A percentile compares a stretch with the other conserved stretches of the same genome.
phyloP scores from a whole-genome alignment of 2,329 filamentous ascomycete genomes.

The Talaromyces sp. region DNA sequence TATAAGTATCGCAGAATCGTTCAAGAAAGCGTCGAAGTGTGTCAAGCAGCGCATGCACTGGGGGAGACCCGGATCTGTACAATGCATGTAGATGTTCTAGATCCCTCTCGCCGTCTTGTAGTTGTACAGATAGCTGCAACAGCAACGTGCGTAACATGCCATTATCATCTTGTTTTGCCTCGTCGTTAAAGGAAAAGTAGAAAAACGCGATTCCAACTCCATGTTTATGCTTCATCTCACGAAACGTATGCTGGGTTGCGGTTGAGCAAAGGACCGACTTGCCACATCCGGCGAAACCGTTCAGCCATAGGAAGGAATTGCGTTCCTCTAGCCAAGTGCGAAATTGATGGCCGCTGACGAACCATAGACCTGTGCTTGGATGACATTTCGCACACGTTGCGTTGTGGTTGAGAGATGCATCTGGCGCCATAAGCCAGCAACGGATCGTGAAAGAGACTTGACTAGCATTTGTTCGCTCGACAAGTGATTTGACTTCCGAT shows the following conservation, averaged over 20 bases:
- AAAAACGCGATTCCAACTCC: conserved; percentile 23
- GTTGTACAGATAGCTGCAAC: conserved; percentile 29
- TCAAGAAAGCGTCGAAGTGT: conserved; percentile 2
- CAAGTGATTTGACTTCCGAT: conserved; percentile 4
- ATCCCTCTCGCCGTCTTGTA: conserved; percentile 12
- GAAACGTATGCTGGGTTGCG: conserved; percentile 28
- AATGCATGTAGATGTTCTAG: conserved; percentile 13
- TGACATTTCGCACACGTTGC: conserved; percentile 35
- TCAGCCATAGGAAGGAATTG: conserved; percentile 34
- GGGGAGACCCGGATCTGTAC: not conserved
- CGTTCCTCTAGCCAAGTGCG: conserved; percentile 24
- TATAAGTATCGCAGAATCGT: conserved; percentile 2
- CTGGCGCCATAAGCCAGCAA: conserved; percentile 41
- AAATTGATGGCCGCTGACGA: conserved; percentile 19
- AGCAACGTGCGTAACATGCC: conserved; percentile 31
- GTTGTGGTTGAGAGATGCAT: conserved; percentile 40
- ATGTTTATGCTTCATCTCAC: conserved; percentile 6
- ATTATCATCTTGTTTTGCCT: conserved; percentile 25
- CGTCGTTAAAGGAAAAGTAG: conserved; percentile 28
- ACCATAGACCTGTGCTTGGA: conserved; percentile 39
- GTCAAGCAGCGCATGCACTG: not conserved
- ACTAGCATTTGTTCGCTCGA: conserved; percentile 6
- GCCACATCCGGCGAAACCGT: conserved; percentile 36
- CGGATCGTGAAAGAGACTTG: conserved; percentile 31
- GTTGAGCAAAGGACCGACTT: conserved; percentile 38